A percentile compares a stretch with the other conserved stretches of the same genome.
These are phyloP conservation scores for Russula brevipes DNA, from an alignment of 768 basidiomycete genomes.

Conservation along the genomic window DNA sequence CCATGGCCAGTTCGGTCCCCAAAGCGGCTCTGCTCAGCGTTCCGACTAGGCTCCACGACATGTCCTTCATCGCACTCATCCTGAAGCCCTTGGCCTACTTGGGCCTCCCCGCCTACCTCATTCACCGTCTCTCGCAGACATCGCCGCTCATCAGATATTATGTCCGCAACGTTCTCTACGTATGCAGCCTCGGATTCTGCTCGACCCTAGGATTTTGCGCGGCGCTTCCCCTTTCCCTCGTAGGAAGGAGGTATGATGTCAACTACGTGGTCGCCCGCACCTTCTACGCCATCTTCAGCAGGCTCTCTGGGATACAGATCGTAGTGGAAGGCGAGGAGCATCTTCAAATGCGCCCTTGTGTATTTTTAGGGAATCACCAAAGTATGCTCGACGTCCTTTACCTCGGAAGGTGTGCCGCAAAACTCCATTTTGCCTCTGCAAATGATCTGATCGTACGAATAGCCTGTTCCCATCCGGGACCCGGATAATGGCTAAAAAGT, in stretches of 20 bases:
- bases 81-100: conserved; percentile 72
- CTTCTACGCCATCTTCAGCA: conserved; percentile 69
- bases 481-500: conserved; percentile 90
- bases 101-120: conserved; percentile 64
- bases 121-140: conserved; percentile 52
- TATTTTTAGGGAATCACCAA: conserved; percentile 89
- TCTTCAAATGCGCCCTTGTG: conserved; percentile 61
- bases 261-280: conserved; percentile 78
- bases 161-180: conserved; percentile 64
- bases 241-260: conserved; percentile 70
- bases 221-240: conserved; percentile 56
- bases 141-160: conserved; percentile 64
- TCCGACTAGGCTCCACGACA: conserved; percentile 31
- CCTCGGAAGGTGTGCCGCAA: conserved; percentile 60
- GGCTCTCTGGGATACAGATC: conserved; percentile 59
- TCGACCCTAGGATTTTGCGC: conserved; percentile 66
- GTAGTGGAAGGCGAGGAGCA: conserved; percentile 86
- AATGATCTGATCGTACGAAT: conserved; percentile 10
- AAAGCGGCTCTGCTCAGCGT: conserved; percentile 9
- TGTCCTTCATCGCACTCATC: conserved; percentile 58
- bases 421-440: neutral
- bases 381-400: conserved; percentile 85
- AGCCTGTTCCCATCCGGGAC: conserved; percentile 70
- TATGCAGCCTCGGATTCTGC: conserved; percentile 61
- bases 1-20: conserved; percentile 23